Evolutionary conservation across 148 eudicot genomes (phyloP), one percentile per base, ranked within the genome.

Genomic region (Silene uniflora): DNA sequence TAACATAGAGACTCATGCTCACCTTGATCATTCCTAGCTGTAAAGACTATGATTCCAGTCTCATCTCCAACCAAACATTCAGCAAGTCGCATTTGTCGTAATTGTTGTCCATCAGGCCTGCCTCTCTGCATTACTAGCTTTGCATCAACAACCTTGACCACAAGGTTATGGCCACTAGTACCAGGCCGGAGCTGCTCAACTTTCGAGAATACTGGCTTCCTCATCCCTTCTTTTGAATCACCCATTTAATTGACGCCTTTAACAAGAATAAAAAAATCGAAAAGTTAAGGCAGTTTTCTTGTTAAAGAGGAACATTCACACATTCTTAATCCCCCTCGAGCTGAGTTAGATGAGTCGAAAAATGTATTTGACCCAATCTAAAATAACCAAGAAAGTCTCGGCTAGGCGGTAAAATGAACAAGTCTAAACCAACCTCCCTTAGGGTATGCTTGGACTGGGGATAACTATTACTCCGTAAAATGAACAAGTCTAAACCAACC

Each of bases 21-120:
- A 83, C 88, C 83, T 81, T 86, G 88, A 11, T 86, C 84, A n/a
- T 86, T 86, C 13, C 84, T 80, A 5, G 88, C 86, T 23, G 88
- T 83, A 67, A 86, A 86, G 25, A 86, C 73, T 21, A 86, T 75
- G 21, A 74, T 23, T 21, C 81, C 88, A 7, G 86, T 83, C 61
- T 86, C 86, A 11, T 86, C 86, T 1, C 85, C 86, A 47, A 83
- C 73, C 32, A 83, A 73, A 60, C 88, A 86, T 76, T 86, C 86
- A 6, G 83, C 79, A 74, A 86, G 84, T 70, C 86, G 86, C 42
- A 81, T 55, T 49, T 73, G 73, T 6, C 86, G 83, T 35, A 62
- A 67, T 67, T 74, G 71, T 13, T 18, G 77, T 25, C 81, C 56
- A 49, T 52, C 75, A 62, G 86, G 67, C 46, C 83, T 73, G 27